A percentile compares a stretch with the other conserved stretches of the same genome.
Conservation (phyloP, 2,329 filamentous ascomycete genomes). For the Neofusicoccum cordaticola region DNA sequence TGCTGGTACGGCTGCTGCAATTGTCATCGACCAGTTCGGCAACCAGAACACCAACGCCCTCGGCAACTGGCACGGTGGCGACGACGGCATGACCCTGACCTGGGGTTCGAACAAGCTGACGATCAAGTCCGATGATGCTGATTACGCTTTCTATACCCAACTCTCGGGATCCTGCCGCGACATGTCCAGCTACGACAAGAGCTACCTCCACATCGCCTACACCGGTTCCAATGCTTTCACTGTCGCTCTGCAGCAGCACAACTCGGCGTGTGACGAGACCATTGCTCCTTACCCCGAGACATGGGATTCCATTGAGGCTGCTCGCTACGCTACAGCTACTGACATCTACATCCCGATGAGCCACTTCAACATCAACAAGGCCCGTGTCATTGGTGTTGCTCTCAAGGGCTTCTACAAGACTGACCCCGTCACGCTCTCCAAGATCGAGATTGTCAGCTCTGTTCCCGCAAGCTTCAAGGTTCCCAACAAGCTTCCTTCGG, state of each 20-base stretch:
- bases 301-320: conserved; percentile 65
- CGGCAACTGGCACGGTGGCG: conserved; percentile 64
- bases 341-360: conserved; percentile 66
- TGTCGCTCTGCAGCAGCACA: conserved; percentile 65
- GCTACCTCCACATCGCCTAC: conserved; percentile 65
- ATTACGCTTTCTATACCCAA: conserved; percentile 62
- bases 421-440: conserved; percentile 51
- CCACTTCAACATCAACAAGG: conserved; percentile 63
- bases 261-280: conserved; percentile 55
- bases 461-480: conserved; percentile 53
- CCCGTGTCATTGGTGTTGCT: conserved; percentile 56
- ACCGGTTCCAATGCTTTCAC: conserved; percentile 62
- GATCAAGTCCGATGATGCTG: conserved; percentile 58
- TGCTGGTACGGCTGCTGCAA: conserved; percentile 45
- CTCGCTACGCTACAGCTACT: conserved; percentile 51
- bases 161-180: conserved; percentile 56
- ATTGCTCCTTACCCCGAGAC: conserved; percentile 63
- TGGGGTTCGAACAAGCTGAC: conserved; percentile 54
- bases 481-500: conserved; percentile 60
- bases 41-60: conserved; percentile 56
- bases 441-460: conserved; percentile 59
- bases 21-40: conserved; percentile 62
- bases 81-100: conserved; percentile 56
- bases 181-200: conserved; percentile 52
- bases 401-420: conserved; percentile 63